A percentile compares a stretch with the other conserved stretches of the same genome.
Conservation (phyloP, 768 basidiomycete species). For the Boletus insuetus region DNA sequence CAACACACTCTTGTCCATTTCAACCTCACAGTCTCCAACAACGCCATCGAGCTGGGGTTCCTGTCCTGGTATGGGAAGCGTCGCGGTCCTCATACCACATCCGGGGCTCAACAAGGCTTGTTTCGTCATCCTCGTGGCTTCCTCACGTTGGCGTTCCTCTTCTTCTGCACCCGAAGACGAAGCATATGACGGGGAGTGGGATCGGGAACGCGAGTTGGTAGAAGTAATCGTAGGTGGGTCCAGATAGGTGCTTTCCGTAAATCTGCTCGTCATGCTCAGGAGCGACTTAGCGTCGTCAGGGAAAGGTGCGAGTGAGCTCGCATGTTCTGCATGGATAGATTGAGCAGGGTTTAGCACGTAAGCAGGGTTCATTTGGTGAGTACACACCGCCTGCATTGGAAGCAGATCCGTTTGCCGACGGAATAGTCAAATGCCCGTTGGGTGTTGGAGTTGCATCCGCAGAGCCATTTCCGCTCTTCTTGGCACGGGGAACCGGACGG, state of each 20-base stretch:
- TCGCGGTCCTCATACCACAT: slow-evolving; percentile 27
- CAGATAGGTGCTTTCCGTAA: slow-evolving; percentile 28
- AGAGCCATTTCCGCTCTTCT: slow-evolving; percentile 1
- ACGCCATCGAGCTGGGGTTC: slow-evolving; percentile 1
- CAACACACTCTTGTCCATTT: slow-evolving; percentile 76
- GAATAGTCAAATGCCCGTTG: slow-evolving; percentile 2
- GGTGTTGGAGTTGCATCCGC: neutral
- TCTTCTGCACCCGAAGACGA: slow-evolving; percentile 22
- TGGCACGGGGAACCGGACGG: slow-evolving; percentile 9
- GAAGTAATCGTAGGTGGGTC: slow-evolving; percentile 21
- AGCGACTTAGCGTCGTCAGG: slow-evolving; percentile 29
- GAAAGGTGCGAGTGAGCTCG: slow-evolving; percentile 11
- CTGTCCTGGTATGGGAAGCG: slow-evolving; percentile 29
- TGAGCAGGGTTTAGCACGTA: slow-evolving; percentile 12
- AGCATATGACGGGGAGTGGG: slow-evolving; percentile 14
- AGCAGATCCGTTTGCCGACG: slow-evolving; percentile 7
- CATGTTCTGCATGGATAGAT: slow-evolving; percentile 13
- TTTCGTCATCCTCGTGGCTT: slow-evolving; percentile 20
- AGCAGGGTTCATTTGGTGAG: neutral
- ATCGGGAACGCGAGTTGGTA: slow-evolving; percentile 17
- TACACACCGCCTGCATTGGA: slow-evolving; percentile 24
- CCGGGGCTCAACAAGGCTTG: slow-evolving; percentile 23
- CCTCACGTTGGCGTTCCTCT: slow-evolving; percentile 22
- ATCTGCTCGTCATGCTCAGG: slow-evolving; percentile 27
- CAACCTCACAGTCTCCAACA: slow-evolving; percentile 2